A percentile compares a stretch with the other conserved stretches of the same genome.
These are phyloP conservation scores for Nyctanthes arbortristis DNA, from an alignment of 257 asterid genomes.

Conservation along the genomic window DNA sequence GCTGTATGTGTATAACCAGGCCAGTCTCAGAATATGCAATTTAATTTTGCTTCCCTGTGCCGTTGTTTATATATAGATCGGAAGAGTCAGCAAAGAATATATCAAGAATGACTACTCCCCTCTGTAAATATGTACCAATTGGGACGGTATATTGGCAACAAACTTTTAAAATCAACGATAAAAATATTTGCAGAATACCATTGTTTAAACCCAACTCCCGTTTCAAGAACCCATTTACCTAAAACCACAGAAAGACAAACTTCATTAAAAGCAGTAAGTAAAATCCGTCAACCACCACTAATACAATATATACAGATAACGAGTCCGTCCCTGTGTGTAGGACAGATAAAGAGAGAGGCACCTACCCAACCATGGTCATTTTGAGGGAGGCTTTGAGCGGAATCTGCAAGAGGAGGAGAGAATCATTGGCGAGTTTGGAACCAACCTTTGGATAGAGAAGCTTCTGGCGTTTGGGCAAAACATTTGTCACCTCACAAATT, in stretches of 20 bases:
- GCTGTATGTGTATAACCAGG: neutral
- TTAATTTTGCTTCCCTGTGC: no score
- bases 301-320: neutral
- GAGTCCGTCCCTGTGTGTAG: neutral
- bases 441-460: conserved; percentile 92
- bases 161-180: neutral
- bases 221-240: neutral
- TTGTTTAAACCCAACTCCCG: neutral
- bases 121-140: neutral
- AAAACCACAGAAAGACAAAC: neutral
- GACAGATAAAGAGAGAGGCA: neutral
- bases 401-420: conserved; percentile 69
- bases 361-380: conserved; percentile 94
- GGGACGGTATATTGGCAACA: neutral
- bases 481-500: conserved; percentile 77
- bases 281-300: neutral
- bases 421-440: conserved; percentile 80
- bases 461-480: conserved; percentile 90
- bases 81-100: no score
- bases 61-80: no score
- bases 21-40: neutral
- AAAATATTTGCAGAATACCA: neutral
- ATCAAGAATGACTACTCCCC: neutral
- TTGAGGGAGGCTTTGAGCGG: conserved; percentile 80
- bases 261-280: neutral